A percentile compares a stretch with the other conserved stretches of the same genome.
Evolutionary conservation across 805 yeast species (phyloP).

Genomic region (Cyberlindnera nakhonratchasimensis): DNA sequence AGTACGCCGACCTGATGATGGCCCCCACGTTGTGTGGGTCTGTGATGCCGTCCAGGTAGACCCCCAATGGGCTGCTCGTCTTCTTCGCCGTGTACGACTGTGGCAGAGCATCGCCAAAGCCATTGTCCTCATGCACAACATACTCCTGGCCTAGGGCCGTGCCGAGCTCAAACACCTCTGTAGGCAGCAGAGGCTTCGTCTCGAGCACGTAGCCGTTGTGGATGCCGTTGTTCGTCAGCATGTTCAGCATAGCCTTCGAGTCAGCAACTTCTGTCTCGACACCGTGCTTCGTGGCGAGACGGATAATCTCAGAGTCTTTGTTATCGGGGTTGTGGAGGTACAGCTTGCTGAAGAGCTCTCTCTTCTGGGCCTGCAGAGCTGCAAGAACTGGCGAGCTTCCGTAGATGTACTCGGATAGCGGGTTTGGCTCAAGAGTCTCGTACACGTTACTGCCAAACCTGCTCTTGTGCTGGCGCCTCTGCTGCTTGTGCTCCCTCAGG

Average conservation of each 20-base stretch:
- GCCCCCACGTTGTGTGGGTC: slow-evolving; percentile 92
- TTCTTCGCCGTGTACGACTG: slow-evolving; percentile 23
- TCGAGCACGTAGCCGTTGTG: slow-evolving; percentile 80
- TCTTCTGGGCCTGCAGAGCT: slow-evolving; percentile 54
- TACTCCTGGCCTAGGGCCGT: slow-evolving; percentile 16
- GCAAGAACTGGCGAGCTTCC: slow-evolving; percentile 77
- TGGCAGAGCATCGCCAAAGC: slow-evolving; percentile 27
- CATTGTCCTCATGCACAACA: slow-evolving; percentile 24
- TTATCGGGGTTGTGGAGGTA: slow-evolving; percentile 40
- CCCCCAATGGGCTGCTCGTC: slow-evolving; percentile 60
- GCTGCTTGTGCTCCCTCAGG: slow-evolving; percentile 7
- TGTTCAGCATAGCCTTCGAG: slow-evolving; percentile 49
- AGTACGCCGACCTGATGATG: slow-evolving; percentile 73
- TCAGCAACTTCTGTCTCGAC: slow-evolving; percentile 17
- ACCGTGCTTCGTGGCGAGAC: slow-evolving; percentile 39
- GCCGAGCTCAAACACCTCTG: slow-evolving; percentile 30
- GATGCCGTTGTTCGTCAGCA: slow-evolving; percentile 60
- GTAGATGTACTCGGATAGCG: slow-evolving; percentile 63
- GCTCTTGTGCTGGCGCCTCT: slow-evolving; percentile 18
- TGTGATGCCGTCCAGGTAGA: slow-evolving; percentile 73
- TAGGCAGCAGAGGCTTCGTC: slow-evolving; percentile 47
- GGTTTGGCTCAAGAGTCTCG: slow-evolving; percentile 33
- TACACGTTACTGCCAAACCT: slow-evolving; percentile 21
- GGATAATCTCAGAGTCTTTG: slow-evolving; percentile 39
- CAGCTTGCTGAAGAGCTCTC: slow-evolving; percentile 51